Percentiles rank a stretch among this genome's conserved stretches.
Conservation (phyloP, 805 yeast genomes). For the Kodamaea neixiangensis region DNA sequence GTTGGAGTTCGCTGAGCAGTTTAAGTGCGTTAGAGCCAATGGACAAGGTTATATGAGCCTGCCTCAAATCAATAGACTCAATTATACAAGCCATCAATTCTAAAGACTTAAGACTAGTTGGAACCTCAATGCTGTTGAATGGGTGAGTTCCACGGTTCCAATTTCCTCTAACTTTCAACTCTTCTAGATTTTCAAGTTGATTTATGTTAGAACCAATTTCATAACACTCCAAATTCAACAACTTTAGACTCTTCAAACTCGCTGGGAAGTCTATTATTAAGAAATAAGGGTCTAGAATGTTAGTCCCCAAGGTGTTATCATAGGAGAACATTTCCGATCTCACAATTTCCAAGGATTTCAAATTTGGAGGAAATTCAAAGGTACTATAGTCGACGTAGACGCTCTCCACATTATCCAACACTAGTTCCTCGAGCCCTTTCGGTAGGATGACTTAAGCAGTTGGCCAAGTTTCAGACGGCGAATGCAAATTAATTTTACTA, state of each 20-base stretch:
- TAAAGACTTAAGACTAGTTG: neutral
- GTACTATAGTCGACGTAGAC: neutral
- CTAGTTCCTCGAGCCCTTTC: neutral
- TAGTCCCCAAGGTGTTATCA: neutral
- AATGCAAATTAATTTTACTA: too few relatives aligned
- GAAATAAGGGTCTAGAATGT: neutral
- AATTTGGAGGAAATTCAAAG: neutral
- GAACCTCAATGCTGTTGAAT: neutral
- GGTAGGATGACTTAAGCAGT: neutral
- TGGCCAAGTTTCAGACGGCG: too few relatives aligned
- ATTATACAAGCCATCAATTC: neutral
- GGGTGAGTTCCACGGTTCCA: too few relatives aligned
- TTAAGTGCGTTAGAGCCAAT: neutral
- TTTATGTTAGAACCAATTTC: neutral
- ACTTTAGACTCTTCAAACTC: neutral
- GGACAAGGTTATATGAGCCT: neutral
- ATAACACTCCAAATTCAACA: neutral
- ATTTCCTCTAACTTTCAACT: neutral
- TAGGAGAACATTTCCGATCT: neutral
- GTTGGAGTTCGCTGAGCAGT: neutral
- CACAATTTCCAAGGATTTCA: neutral
- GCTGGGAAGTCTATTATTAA: neutral
- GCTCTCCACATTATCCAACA: neutral
- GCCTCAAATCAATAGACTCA: neutral
- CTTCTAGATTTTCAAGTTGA: neutral